These are phyloP conservation scores for Alternaria ventricosa DNA, from an alignment of 2,329 filamentous ascomycete genomes.

Conservation along the genomic window DNA sequence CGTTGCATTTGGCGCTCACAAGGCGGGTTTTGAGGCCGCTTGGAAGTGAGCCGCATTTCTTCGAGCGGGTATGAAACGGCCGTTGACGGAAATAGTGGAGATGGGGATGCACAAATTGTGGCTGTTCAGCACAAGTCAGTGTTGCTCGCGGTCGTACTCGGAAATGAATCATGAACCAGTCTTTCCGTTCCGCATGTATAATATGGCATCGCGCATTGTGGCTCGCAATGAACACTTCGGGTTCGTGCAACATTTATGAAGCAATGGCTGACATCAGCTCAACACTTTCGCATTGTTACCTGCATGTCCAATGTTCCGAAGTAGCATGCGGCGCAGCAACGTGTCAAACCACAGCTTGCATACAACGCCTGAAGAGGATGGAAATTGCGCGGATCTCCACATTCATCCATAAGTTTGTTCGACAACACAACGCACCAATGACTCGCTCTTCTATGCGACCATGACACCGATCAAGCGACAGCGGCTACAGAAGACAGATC, in stretches of 20 bases:
- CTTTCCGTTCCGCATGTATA: background rate
- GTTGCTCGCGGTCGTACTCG: background rate
- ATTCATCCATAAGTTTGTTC: background rate
- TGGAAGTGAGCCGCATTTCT: background rate
- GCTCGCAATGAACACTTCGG: background rate
- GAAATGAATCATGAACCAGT: background rate
- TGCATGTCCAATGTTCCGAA: no score
- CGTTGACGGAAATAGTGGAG: background rate
- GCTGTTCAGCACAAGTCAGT: background rate
- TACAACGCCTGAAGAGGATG: background rate
- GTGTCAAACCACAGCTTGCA: background rate
- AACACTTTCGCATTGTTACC: background rate
- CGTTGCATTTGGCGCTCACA: slow-evolving; percentile 12
- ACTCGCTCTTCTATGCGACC: background rate
- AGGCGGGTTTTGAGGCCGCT: background rate
- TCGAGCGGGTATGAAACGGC: slow-evolving; percentile 3
- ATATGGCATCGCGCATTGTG: no score
- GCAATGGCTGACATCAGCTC: background rate
- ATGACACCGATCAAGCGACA: slow-evolving; percentile 12
- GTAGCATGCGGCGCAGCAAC: slow-evolving; percentile 1
- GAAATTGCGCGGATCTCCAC: background rate
- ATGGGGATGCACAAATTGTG: background rate
- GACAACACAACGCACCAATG: slow-evolving; percentile 1
- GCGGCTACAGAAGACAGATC: slow-evolving; percentile 22
- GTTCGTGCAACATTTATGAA: background rate